Conservation (phyloP, 257 asterid genomes). For the Solanum rostratum region DNA sequence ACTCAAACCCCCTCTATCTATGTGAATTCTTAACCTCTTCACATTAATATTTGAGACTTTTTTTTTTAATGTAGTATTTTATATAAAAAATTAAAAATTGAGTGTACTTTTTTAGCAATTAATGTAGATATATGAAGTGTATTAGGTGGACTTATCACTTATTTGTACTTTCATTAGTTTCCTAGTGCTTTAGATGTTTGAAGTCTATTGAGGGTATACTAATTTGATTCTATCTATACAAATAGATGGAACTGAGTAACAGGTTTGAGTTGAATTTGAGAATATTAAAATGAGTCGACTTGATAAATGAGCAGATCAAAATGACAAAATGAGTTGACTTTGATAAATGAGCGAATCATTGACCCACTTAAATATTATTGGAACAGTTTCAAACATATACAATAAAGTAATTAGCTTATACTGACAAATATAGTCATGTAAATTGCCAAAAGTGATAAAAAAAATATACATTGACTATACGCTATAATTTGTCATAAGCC, state of each 20-base stretch:
- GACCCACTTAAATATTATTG: not conserved
- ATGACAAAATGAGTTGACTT: no score
- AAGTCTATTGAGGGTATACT: not conserved
- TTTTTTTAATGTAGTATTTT: not conserved
- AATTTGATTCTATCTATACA: not conserved
- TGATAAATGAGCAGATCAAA: no score
- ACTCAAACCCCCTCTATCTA: not conserved
- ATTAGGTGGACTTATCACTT: not conserved
- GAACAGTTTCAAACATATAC: no score
- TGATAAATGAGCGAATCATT: not conserved
- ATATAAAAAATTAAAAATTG: not conserved
- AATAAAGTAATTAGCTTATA: no score
- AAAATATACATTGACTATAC: no score
- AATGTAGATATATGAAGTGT: not conserved
- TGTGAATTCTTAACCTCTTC: conserved; percentile 3
- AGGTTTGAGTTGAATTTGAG: fast-evolving
- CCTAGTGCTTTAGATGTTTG: not conserved
- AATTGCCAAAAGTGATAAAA: no score
- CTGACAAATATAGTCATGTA: no score
- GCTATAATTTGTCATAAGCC: no score
- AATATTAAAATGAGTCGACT: not conserved
- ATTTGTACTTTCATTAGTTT: not conserved
- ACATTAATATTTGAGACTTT: not conserved
- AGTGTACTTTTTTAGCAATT: not conserved
- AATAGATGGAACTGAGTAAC: not conserved